Base-by-base conservation (phyloP, 2,329 filamentous ascomycete species). In the Berkeleyomyces rouxiae region DNA sequence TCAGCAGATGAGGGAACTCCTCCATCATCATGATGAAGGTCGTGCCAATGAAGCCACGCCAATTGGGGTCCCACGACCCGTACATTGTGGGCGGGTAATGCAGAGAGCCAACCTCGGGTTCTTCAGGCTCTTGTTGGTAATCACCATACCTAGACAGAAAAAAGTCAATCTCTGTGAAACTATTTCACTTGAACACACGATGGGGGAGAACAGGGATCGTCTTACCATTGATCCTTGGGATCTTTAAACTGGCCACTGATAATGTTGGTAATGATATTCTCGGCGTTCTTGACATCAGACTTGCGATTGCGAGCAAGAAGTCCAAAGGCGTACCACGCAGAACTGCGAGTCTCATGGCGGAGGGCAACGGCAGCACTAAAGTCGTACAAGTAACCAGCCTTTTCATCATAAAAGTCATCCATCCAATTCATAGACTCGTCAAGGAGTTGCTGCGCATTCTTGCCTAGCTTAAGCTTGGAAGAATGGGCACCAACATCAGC, bases 41-140 rank as follows among this genome's bases (percentile, higher is more conserved):
- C 0, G 80, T 83, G 10, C 81, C 80, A 42, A 85, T 75, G 63
- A 85, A 85, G 0, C 82, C 82, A 59, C 82, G 74, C 82, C 82
- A 85, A 65, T 85, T 85, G 1, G 82, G 81, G 66, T 85, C 82
- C 79, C 80, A 85, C 0, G 77, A 76, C 62, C 77, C 75, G 68
- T 84, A 82, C 42, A 81, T 80, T 3, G 70, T 68, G n/a, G 75
- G 69, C 1, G 75, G 74, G 65, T 85, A 85, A 13, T 72, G 70
- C 1, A 71, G 61, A 2, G 74, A 77, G 16, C 81, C 81, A 3
- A 84, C 77, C 1, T 75, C 76, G 0, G 82, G 82, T 68, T 85
- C 78, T 66, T 84, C 80, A 0, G 79, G 79, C 49, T 79, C 74
- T 37, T 75, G 72, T 53, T 81, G 78, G 66, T 82, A 83, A 61